phyloP scores from a whole-genome alignment of 2,329 filamentous ascomycete genomes.

The Diplocarpon mali region DNA sequence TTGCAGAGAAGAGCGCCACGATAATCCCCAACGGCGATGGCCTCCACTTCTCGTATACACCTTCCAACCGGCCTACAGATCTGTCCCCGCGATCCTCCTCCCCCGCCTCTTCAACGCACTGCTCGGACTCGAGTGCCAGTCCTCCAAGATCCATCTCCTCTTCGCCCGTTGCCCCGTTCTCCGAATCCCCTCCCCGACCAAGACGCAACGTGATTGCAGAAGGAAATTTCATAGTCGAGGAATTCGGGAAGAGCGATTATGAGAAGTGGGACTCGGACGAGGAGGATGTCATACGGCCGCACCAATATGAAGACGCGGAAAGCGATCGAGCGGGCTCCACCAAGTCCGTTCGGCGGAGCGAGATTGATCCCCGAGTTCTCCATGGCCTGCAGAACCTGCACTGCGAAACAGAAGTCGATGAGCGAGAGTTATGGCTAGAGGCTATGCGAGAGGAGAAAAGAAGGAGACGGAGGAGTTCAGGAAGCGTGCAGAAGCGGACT shows the following conservation, averaged over 20 bases:
- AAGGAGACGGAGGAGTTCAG: conserved; percentile 23
- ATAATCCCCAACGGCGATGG: conserved; percentile 32
- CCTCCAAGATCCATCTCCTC: conserved; percentile 23
- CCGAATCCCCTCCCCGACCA: conserved; percentile 9
- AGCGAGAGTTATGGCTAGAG: conserved; percentile 21
- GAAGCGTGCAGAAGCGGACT: conserved; percentile 25
- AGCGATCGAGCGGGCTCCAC: conserved; percentile 20
- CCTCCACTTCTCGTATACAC: conserved; percentile 26
- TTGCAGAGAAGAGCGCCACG: conserved; percentile 29
- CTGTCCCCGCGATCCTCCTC: conserved; percentile 32
- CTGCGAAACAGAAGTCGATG: conserved; percentile 16
- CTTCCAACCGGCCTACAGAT: conserved; percentile 27
- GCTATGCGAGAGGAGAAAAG: conserved; percentile 18
- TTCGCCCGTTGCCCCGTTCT: conserved; percentile 9
- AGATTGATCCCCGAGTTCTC: conserved; percentile 18
- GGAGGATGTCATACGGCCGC: conserved; percentile 22
- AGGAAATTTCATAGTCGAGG: conserved; percentile 26
- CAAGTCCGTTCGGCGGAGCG: conserved; percentile 8
- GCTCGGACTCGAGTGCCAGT: conserved; percentile 19
- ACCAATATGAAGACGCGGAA: conserved; percentile 27
- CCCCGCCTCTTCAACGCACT: conserved; percentile 24
- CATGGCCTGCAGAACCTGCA: conserved; percentile 16
- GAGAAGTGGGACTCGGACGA: conserved; percentile 22
- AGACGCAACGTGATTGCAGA: conserved; percentile 12
- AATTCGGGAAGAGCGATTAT: conserved; percentile 23